phyloP scores from a whole-genome alignment of 352 stramenopile species.

The Phytophthora tentaculata region DNA sequence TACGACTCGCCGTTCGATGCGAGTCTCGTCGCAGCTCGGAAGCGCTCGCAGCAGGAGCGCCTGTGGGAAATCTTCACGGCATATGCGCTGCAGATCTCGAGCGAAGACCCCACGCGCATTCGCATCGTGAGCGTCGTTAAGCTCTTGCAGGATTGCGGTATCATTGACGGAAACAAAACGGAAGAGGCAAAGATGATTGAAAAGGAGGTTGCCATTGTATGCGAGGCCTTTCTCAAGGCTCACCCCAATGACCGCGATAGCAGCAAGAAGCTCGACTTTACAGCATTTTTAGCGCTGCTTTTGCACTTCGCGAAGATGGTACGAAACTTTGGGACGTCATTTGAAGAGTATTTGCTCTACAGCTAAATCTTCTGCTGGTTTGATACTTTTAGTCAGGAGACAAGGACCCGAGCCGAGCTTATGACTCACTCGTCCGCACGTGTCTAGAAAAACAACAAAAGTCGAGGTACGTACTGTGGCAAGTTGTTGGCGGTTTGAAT shows the following conservation, averaged over 20 bases:
- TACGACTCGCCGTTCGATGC: conserved; percentile 73
- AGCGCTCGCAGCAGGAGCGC: conserved; percentile 69
- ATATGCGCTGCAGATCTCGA: conserved; percentile 80
- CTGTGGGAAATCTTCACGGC: conserved; percentile 83
- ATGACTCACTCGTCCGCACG: conserved; percentile 68
- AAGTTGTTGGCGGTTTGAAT: too few species aligned
- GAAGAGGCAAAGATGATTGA: conserved; percentile 71
- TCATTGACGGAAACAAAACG: conserved; percentile 61
- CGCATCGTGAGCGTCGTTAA: conserved; percentile 71
- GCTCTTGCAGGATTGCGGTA: conserved; percentile 77
- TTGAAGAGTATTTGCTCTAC: background rate
- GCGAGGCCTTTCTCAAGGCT: conserved; percentile 69
- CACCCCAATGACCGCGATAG: conserved; percentile 65
- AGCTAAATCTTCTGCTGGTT: too few species aligned
- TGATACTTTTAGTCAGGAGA: conserved; percentile 50
- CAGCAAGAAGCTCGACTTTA: conserved; percentile 75
- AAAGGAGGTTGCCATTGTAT: conserved; percentile 79
- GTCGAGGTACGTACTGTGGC: conserved; percentile 44
- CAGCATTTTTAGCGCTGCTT: conserved; percentile 69
- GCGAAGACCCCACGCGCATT: conserved; percentile 78
- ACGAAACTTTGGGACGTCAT: background rate
- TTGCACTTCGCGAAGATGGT: conserved; percentile 78
- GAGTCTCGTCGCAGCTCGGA: conserved; percentile 56
- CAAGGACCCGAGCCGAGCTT: conserved; percentile 54
- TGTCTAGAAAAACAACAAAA: conserved; percentile 78